Base-by-base conservation (phyloP, 1,284 basidiomycete genomes). In the Somion occarium region DNA sequence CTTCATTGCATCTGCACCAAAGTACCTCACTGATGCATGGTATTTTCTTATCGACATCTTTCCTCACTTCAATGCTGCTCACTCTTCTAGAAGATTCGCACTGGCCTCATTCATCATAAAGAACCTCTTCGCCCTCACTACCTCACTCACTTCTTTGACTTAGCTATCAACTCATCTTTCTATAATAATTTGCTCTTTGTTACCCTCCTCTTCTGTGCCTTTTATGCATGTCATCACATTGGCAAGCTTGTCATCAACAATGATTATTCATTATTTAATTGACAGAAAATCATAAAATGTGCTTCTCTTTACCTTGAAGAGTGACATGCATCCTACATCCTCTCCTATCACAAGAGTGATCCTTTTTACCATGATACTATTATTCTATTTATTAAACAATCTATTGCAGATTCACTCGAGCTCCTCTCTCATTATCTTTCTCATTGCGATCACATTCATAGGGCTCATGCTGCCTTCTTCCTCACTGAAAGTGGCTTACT, bases 1-100 rank as follows among this genome's bases (percentile, higher is more conserved):
- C 7, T 34, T 34, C 30, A 34, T 34, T 34, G 30, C 30, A 34
- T 34, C 30, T 15, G 30, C 7, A 7, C 30, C 30, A 34, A 34
- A 34, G 15, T 77, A 76, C 58, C 66, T 76, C 0, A 72, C 71
- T 0, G 71, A 73, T 0, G 73, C 75, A 15, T 64, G 63, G 47
- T 63, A 62, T 39, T 49, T 66, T 22, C 68, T 76, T 2, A 69
- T 73, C 49, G 46, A 63, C 1, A 57, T 60, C 27, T 76, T 61
- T 53, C 74, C 72, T 0, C n/a, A 67, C 1, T 54, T 75, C 4
- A 59, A 65, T 2, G 26, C 46, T 0, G 38, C 43, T 3, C 61
- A 69, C 0, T 30, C 43, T 1, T 58, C 55, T 3, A 52, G 3
- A 53, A 59, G 2, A 38, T 60, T 0, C 51, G 27, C 27, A 56